Percentiles rank a stretch among this genome's conserved stretches.
Conservation (phyloP, 331 rosid genomes). For the Quercus tomentella region DNA sequence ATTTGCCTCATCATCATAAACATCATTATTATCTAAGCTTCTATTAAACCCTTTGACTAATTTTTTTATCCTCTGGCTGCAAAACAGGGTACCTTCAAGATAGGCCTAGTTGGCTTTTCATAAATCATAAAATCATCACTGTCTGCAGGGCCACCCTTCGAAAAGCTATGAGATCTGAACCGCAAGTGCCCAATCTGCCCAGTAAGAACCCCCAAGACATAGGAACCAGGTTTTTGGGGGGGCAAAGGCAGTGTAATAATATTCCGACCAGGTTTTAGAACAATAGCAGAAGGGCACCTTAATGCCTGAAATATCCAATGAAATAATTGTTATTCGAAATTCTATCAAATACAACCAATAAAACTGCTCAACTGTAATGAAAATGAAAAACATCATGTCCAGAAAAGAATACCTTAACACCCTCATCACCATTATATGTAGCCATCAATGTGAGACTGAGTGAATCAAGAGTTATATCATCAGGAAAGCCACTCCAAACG, state of each 20-base stretch:
- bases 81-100: slow-evolving; percentile 70
- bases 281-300: slow-evolving; percentile 64
- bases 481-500: slow-evolving; percentile 98
- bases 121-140: slow-evolving; percentile 91
- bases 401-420: slow-evolving; percentile 71
- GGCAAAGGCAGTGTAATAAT: slow-evolving; percentile 85
- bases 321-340: slow-evolving; percentile 19
- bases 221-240: slow-evolving; percentile 97
- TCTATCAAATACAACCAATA: slow-evolving; percentile 4
- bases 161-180: slow-evolving; percentile 94
- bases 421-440: slow-evolving; percentile 80
- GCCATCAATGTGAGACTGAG: slow-evolving; percentile 87
- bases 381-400: slow-evolving; percentile 18
- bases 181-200: slow-evolving; percentile 93
- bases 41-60: slow-evolving; percentile 2
- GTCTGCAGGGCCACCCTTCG: slow-evolving; percentile 94
- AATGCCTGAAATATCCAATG: slow-evolving; percentile 60
- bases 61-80: slow-evolving; percentile 15
- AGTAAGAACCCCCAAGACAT: slow-evolving; percentile 93
- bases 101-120: slow-evolving; percentile 93
- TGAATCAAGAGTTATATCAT: slow-evolving; percentile 92
- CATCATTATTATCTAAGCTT: neutral
- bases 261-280: slow-evolving; percentile 90
- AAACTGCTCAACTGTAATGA: slow-evolving; percentile 12
- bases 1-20: neutral